These are phyloP conservation scores for Helotiales sp. DNA, from an alignment of 2,329 filamentous ascomycete genomes.

Conservation along the genomic window DNA sequence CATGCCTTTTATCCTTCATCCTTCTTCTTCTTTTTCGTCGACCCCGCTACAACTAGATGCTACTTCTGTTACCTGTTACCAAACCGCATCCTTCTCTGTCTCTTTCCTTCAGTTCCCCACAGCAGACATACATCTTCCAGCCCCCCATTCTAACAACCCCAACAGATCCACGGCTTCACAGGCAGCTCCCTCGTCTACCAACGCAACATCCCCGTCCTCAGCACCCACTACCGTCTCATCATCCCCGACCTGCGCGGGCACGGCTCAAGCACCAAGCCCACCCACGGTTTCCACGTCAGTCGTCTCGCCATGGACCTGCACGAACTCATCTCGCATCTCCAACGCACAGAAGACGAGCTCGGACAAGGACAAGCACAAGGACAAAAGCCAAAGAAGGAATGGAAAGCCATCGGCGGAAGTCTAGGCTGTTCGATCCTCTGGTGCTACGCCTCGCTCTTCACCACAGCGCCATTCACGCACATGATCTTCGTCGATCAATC, in stretches of 20 bases:
- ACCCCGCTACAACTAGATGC: no score
- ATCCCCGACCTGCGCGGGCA: constrained; percentile 42
- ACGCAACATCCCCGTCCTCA: constrained; percentile 38
- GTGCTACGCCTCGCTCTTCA: constrained; percentile 42
- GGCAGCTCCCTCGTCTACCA: constrained; percentile 41
- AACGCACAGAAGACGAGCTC: background rate
- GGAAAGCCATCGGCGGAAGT: constrained; percentile 40
- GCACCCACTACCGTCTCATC: constrained; percentile 36
- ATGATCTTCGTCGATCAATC: constrained; percentile 43
- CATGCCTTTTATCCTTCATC: no score
- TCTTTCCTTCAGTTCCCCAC: no score
- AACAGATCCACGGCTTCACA: constrained; percentile 44
- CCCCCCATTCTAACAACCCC: background rate
- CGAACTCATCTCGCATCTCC: constrained; percentile 34
- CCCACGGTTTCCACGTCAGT: constrained; percentile 42
- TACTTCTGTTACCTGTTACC: no score
- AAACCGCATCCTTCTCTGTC: no score
- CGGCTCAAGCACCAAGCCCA: constrained; percentile 37
- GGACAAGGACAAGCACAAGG: no score
- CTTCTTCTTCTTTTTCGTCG: no score
- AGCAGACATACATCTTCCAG: background rate
- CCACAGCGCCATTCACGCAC: constrained; percentile 36
- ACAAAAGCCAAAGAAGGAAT: no score
- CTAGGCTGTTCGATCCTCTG: constrained; percentile 43
- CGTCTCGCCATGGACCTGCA: constrained; percentile 41